Evolutionary conservation across 768 basidiomycete genomes (phyloP), one percentile per base, ranked within the genome.

Genomic region (Pleurotus giganteus): DNA sequence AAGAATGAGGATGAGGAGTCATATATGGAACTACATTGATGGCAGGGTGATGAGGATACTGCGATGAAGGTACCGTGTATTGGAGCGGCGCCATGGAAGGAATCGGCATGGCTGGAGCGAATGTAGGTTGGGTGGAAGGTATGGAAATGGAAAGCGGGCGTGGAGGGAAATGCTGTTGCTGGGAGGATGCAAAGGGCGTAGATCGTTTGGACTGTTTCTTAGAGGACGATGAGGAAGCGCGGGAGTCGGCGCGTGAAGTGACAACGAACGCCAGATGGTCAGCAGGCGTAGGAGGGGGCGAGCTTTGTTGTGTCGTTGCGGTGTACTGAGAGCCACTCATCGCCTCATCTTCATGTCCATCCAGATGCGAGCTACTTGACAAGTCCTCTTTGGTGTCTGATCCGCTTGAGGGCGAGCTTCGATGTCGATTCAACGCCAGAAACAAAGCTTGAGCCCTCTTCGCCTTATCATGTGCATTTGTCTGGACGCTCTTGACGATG

Each of bases 381-480:
- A 21, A 17, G 61, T 61, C 57, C 12, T 57, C 54, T 2, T 56
- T 41, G 39, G 61, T 44, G 13, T 58, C 57, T 27, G 36, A 17
- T 29, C 45, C 39, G 8, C 31, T 4, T 34, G 49, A 51, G 12
- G 49, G 15, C 8, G 26, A 27, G 15, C 46, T 27, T 46, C 76
- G 68, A 52, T 71, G 66, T 42, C 73, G 66, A 6, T 71, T 71
- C 49, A 78, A 67, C 4, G 74, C 76, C 13, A 75, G 62, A 58
- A 76, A 74, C 1, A 78, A 62, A 29, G 75, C 75, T n/a, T 73
- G 67, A 1, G 74, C 73, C 56, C 75, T 66, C 58, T 70, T 70
- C 23, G 71, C 66, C 59, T 76, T 76, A 24, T 69, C 62, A 24
- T 62, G 63, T 45, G 66, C 56, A 51, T 36, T 36, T 34, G 49